phyloP scores from a whole-genome alignment of 1,284 basidiomycete species.

The Trametes pubescens region DNA sequence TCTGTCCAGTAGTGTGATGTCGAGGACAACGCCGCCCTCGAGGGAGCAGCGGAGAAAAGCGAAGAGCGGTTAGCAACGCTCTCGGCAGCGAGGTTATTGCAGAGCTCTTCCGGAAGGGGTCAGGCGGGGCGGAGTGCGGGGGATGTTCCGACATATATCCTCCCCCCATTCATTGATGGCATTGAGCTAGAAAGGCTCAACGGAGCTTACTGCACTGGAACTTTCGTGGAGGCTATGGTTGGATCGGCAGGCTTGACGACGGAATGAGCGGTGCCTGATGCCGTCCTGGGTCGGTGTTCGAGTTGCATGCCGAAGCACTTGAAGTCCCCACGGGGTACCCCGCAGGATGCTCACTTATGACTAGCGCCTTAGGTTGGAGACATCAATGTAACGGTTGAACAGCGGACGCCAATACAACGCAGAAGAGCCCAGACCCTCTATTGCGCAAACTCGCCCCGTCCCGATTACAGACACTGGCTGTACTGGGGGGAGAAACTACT shows the following conservation, averaged over 20 bases:
- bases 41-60: slow-evolving; percentile 17
- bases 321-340: too few species aligned
- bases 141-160: slow-evolving; percentile 27
- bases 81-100: slow-evolving; percentile 30
- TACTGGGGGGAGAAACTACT: slow-evolving; percentile 40
- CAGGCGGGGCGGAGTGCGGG: slow-evolving; percentile 13
- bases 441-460: background rate
- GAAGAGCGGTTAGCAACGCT: slow-evolving; percentile 2
- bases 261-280: too few species aligned
- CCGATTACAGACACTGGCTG: slow-evolving; percentile 46
- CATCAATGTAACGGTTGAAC: too few species aligned
- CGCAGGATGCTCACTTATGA: background rate
- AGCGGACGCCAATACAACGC: background rate
- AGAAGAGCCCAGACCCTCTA: background rate
- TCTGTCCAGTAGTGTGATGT: background rate
- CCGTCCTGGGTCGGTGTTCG: too few species aligned
- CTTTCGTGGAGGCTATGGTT: too few species aligned
- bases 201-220: background rate
- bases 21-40: background rate
- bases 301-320: too few species aligned
- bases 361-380: background rate
- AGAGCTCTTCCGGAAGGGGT: slow-evolving; percentile 30
- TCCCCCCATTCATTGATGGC: slow-evolving; percentile 2
- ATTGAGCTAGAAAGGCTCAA: background rate
- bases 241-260: too few species aligned